Evolutionary conservation across 106 monocot genomes (phyloP), one percentile per base, ranked within the genome.

Genomic region (Xerophyta viscosa): DNA sequence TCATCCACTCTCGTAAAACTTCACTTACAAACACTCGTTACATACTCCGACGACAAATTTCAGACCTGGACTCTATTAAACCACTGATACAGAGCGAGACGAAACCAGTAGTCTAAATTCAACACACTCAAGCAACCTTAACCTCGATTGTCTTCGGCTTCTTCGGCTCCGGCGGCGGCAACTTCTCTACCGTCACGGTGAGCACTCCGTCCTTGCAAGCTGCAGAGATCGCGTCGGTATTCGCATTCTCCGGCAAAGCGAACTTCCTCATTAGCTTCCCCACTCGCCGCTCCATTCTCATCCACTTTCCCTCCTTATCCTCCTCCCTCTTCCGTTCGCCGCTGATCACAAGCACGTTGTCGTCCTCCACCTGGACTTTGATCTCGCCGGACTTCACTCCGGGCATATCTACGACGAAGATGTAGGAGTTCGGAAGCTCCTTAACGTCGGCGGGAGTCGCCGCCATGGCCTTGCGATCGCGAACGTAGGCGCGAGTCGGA

Each of bases 61-160:
- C n/a, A n/a, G n/a, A n/a, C n/a, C n/a, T n/a, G n/a, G n/a, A n/a
- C n/a, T n/a, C n/a, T n/a, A n/a, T n/a, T n/a, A n/a, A n/a, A n/a
- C n/a, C n/a, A n/a, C n/a, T n/a, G n/a, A n/a, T n/a, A n/a, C n/a
- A n/a, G n/a, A n/a, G n/a, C n/a, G n/a, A n/a, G n/a, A n/a, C n/a
- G n/a, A n/a, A n/a, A n/a, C n/a, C n/a, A n/a, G n/a, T n/a, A n/a
- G n/a, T n/a, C n/a, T n/a, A n/a, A n/a, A n/a, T 8, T 39, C 39
- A 33, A 6, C 39, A 39, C 39, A 7, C 12, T 79, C 61, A 81
- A 5, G 54, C 77, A n/a, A 78, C 56, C 66, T 70, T 77, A 11
- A 87, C 82, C 75, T 87, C 74, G 53, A 87, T 71, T 39, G 81
- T 75, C 71, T 87, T 87, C 8, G 87, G 86, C 66, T 81, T 87